Evolutionary conservation across 2,329 filamentous ascomycete species (phyloP).

Genomic region (Talaromyces rugulosus): DNA sequence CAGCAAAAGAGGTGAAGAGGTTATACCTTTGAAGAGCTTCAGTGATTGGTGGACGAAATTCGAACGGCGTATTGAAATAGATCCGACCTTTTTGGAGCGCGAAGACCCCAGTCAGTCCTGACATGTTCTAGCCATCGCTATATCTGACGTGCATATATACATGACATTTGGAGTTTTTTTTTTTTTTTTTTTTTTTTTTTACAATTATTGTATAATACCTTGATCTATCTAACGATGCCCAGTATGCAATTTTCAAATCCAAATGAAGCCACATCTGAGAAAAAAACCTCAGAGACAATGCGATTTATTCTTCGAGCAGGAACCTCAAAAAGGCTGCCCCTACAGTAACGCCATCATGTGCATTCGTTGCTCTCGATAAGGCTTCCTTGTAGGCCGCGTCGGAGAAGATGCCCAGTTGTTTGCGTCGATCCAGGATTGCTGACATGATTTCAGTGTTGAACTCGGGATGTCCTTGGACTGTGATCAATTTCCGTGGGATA

Average conservation of each 20-base stretch:
- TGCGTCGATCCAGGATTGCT: conserved; percentile 5
- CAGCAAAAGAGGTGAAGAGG: conserved; percentile 63
- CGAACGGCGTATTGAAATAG: conserved; percentile 75
- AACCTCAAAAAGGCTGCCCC: conserved; percentile 73
- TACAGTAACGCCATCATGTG: conserved; percentile 77
- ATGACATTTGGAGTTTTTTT: background rate
- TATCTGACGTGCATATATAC: background rate
- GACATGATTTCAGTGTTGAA: conserved; percentile 49
- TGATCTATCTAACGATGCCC: conserved; percentile 9
- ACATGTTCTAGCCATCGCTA: background rate
- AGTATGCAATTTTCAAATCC: background rate
- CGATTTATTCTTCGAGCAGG: conserved; percentile 51
- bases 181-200: background rate
- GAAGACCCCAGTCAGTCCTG: conserved; percentile 44
- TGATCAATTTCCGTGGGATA: conserved; percentile 60
- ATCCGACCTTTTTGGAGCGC: conserved; percentile 84
- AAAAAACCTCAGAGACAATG: background rate
- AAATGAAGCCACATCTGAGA: background rate
- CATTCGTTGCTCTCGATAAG: conserved; percentile 58
- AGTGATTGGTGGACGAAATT: conserved; percentile 99
- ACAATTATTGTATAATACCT: conserved; percentile 7
- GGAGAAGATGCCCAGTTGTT: conserved; percentile 51
- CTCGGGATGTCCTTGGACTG: conserved; percentile 84
- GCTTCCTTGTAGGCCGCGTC: conserved; percentile 67
- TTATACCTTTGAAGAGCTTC: conserved; percentile 90